Conservation (phyloP, 2,329 filamentous ascomycete species). For the Apiospora hydei region DNA sequence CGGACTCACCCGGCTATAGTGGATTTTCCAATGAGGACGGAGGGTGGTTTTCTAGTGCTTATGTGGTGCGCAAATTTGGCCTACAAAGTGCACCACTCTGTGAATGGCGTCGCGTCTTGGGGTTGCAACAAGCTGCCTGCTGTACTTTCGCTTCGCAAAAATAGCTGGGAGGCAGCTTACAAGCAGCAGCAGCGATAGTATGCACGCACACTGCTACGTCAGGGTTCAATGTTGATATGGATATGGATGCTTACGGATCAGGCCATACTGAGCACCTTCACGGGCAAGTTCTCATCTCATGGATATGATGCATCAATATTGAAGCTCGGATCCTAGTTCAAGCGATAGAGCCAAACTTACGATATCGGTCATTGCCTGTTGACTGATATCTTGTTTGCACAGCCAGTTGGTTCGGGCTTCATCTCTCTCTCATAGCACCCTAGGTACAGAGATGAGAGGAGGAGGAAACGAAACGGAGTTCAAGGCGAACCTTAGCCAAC, state of each 20-base stretch:
- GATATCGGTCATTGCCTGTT: neutral
- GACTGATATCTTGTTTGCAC: neutral
- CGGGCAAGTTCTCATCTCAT: neutral
- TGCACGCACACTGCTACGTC: neutral
- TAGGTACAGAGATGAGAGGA: neutral
- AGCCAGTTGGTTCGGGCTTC: slow-evolving; percentile 16
- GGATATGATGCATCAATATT: too few species aligned
- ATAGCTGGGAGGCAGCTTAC: slow-evolving; percentile 16
- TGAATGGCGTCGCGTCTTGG: slow-evolving; percentile 18
- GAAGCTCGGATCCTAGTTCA: neutral
- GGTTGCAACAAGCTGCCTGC: slow-evolving; percentile 11
- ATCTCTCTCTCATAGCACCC: neutral
- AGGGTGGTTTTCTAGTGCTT: slow-evolving; percentile 12
- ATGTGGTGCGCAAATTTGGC: neutral
- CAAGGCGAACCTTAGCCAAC: slow-evolving; percentile 27
- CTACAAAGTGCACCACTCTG: neutral
- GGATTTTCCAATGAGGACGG: neutral
- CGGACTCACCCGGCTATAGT: neutral
- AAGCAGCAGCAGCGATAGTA: neutral
- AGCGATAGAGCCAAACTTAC: neutral
- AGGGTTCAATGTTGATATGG: neutral
- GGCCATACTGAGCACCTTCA: neutral
- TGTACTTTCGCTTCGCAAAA: slow-evolving; percentile 19
- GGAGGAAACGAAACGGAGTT: slow-evolving; percentile 26
- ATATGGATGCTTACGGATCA: neutral